Base-by-base conservation (phyloP, 2,329 filamentous ascomycete genomes). In the Clonostachys chloroleuca region DNA sequence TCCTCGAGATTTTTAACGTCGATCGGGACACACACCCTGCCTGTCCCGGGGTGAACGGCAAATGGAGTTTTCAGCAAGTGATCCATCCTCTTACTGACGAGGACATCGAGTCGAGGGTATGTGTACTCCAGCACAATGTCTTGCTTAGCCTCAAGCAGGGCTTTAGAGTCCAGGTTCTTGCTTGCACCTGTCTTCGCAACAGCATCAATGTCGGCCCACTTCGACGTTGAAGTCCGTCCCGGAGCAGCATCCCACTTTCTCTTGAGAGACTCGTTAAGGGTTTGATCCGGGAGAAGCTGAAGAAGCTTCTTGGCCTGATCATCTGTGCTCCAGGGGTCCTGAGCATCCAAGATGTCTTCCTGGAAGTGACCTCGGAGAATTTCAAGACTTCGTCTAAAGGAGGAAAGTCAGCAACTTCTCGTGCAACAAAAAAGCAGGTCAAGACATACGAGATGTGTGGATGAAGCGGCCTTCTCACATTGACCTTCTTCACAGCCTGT, bases 11-110 rank as follows among this genome's bases (percentile, higher is more conserved):
- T 75, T 44, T 60, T 71, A 2, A 83, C 80, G 62, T 97, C 89
- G 58, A 99, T 97, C 3, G 94, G 94, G 45, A 99, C 94, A 71
- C 94, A 99, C 7, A 99, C 89, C 47, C 92, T 75, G 1, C 94
- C 92, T 0, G 94, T 99, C 16, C 91, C 91, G 0, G 94, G 94
- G 64, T 99, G 94, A 36, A 99, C 86, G 51, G 96, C 92, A 61
- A 99, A 99, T 1, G 94, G 94, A 52, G 86, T 92, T 66, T 99
- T 99, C 57, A 99, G 84, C 77, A 99, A 82, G 78, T 99, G 94
- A 72, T 96, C 97, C 48, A 95, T 82, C 65, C 96, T 96, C 75
- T 97, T 97, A 62, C 88, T 94, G 63, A 99, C 94, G 67, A 96
- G 91, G 51, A 94, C 92, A 74, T 99, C 94, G 47, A 99, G 87